A percentile compares a stretch with the other conserved stretches of the same genome.
Evolutionary conservation across 2,329 filamentous ascomycete genomes (phyloP).

Genomic region (Phyllosticta citriasiana): DNA sequence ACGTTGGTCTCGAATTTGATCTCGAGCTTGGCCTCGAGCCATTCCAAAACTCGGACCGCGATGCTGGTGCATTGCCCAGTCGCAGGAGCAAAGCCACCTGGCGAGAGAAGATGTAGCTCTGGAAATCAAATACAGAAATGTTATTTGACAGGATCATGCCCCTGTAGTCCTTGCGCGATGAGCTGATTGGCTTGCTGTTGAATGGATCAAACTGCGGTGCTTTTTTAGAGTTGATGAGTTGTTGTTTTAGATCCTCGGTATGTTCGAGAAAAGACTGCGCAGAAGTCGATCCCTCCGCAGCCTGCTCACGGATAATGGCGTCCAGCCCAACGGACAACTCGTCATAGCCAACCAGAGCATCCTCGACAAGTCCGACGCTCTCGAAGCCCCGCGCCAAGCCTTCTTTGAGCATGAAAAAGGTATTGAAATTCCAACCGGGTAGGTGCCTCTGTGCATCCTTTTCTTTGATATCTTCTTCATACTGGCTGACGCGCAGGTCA

Average conservation of each 20-base stretch:
- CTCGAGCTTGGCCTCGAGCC: slow-evolving; percentile 27
- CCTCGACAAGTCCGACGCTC: slow-evolving; percentile 89
- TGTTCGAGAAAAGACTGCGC: slow-evolving; percentile 64
- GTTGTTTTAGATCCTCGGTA: slow-evolving; percentile 62
- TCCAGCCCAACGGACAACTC: slow-evolving; percentile 85
- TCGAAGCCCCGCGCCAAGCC: slow-evolving; percentile 89
- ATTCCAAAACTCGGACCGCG: slow-evolving; percentile 24
- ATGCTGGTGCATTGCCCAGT: slow-evolving; percentile 55
- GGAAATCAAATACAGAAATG: slow-evolving; percentile 92
- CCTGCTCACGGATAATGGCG: slow-evolving; percentile 66
- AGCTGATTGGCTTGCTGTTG: slow-evolving; percentile 26
- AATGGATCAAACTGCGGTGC: slow-evolving; percentile 4
- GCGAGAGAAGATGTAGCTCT: slow-evolving; percentile 84
- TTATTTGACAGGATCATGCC: slow-evolving; percentile 89
- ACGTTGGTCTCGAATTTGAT: slow-evolving; percentile 13
- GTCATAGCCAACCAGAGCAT: slow-evolving; percentile 89
- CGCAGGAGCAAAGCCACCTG: slow-evolving; percentile 75
- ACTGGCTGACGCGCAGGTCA: slow-evolving; percentile 80
- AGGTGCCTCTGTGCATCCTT: slow-evolving; percentile 78
- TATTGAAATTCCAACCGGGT: slow-evolving; percentile 98
- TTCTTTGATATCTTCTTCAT: slow-evolving; percentile 94
- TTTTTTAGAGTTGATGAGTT: slow-evolving; percentile 16
- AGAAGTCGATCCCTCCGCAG: slow-evolving; percentile 47
- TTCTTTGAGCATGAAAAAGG: slow-evolving; percentile 96
- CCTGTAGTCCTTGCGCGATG: slow-evolving; percentile 64